Conservation (phyloP, 2,329 filamentous ascomycete species). For the Zymoseptoria tritici region DNA sequence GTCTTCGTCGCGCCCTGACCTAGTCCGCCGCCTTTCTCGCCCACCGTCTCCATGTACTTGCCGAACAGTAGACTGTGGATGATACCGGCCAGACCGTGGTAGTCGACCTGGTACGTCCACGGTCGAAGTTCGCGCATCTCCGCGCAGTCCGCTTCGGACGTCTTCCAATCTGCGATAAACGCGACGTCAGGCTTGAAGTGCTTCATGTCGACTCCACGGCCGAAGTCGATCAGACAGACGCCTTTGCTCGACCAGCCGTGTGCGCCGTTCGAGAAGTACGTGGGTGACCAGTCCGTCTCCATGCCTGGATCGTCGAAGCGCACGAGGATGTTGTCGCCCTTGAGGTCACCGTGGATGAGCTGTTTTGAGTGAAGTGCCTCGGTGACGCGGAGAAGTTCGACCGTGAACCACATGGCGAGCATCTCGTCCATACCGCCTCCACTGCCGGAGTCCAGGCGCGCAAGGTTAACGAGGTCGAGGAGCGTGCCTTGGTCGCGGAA, state of each 20-base stretch:
- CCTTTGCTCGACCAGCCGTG: conserved; percentile 76
- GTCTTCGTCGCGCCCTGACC: conserved; percentile 54
- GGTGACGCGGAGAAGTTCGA: conserved; percentile 84
- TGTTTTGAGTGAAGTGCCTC: conserved; percentile 75
- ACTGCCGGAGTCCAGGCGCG: conserved; percentile 49
- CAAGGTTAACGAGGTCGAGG: conserved; percentile 87
- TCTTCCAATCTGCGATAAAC: conserved; percentile 96
- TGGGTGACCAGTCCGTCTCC: conserved; percentile 46
- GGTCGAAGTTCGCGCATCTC: conserved; percentile 91
- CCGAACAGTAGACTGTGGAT: conserved; percentile 87
- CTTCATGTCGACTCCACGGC: conserved; percentile 87
- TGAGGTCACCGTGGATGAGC: conserved; percentile 87
- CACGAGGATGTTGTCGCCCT: conserved; percentile 89
- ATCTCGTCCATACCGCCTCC: conserved; percentile 79
- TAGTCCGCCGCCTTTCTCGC: conserved; percentile 35
- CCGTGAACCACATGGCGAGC: conserved; percentile 88
- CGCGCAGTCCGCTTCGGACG: conserved; percentile 75
- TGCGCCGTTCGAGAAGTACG: conserved; percentile 66
- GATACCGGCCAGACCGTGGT: conserved; percentile 83
- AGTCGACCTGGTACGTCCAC: conserved; percentile 97
- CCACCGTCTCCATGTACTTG: conserved; percentile 79
- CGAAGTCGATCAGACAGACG: conserved; percentile 86
- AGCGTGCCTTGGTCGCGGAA: conserved; percentile 85
- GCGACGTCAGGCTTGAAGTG: conserved; percentile 68
- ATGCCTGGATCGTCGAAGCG: conserved; percentile 55